These are phyloP conservation scores for Orychophragmus violaceus DNA, from an alignment of 345 rosid genomes.

Conservation along the genomic window DNA sequence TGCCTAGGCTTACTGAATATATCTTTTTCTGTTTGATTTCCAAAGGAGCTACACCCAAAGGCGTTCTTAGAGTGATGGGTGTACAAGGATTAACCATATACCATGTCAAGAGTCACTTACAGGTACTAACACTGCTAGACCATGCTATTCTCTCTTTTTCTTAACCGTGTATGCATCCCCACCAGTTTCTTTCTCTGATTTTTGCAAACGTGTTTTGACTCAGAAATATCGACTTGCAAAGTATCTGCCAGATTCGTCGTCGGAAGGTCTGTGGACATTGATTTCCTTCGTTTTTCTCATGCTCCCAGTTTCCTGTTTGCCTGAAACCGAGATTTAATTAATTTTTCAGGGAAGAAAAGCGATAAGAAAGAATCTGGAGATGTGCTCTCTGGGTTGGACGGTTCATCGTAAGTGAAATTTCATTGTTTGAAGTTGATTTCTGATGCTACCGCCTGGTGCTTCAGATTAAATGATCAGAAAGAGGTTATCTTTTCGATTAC, in stretches of 20 bases:
- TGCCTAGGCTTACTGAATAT: not conserved
- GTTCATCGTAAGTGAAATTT: conserved; percentile 73
- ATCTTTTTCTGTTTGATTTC: not conserved
- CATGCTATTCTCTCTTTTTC: not conserved
- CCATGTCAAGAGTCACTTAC: conserved; percentile 98
- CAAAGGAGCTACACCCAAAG: conserved; percentile 97
- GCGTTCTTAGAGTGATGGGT: conserved; percentile 98
- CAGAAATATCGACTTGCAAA: conserved; percentile 98
- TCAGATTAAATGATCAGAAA: conserved; percentile 10
- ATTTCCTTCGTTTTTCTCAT: conserved; percentile 15
- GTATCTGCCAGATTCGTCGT: conserved; percentile 87
- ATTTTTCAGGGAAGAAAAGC: conserved; percentile 62
- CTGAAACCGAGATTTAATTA: conserved; percentile 9
- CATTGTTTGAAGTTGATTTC: not conserved
- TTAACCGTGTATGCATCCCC: not conserved
- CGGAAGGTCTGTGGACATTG: conserved; percentile 62
- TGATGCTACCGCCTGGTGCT: conserved; percentile 5
- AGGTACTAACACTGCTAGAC: too few relatives aligned
- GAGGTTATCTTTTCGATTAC: conserved; percentile 28
- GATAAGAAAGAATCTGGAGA: conserved; percentile 94
- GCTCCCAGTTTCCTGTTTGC: conserved; percentile 1
- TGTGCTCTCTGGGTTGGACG: conserved; percentile 72
- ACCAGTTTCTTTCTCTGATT: not conserved
- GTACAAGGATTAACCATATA: conserved; percentile 96
- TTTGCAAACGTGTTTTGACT: conserved; percentile 26